Evolutionary conservation across 768 basidiomycete species (phyloP), one percentile per base, ranked within the genome.

Genomic region (Pleurotus eryngii): DNA sequence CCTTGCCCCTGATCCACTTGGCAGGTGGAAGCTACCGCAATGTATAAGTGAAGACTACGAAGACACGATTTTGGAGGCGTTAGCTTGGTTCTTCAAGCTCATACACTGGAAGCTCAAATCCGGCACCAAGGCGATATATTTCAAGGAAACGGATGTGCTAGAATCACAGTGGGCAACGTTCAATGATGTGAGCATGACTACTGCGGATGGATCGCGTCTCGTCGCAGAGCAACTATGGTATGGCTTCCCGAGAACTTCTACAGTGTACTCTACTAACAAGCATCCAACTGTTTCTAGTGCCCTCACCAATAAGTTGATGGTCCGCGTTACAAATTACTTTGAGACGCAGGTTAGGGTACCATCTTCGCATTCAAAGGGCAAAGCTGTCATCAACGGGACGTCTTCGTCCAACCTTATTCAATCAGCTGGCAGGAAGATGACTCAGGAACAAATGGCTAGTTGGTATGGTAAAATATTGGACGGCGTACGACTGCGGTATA

Each of bases 131-230:
- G 90, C 89, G 17, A 92, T 95, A 48, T 91, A 96, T 71, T 95
- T 98, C 78, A 94, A 95, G 67, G 97, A 99, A 76, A 97, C 95
- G 0, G 96, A 98, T 68, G 86, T 98, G n/a, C 79, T 99, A 38
- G 96, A 99, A 68, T 87, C 89, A 5, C 95, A 98, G 65, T 96
- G 95, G 91, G 88, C 90, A 17, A 95, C 96, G 18, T 87, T 98
- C 72, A 91, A 90, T 61, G 91, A 92, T 68, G 93, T 96, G 51
- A 94, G 93, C 57, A 78, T 95, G 69, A 90, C 87, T 38, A 88
- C 94, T 7, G 78, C 84, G 17, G 92, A 92, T 4, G 97, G 95
- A 20, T 94, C 96, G 17, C 74, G 89, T 53, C 75, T 96, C 3
- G 95, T 99, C 8, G 95, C 95, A 9, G 96, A 98, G 72, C 92